A percentile compares a stretch with the other conserved stretches of the same genome.
Conservation (phyloP, 1,139 yeast genomes). For the Saccharomyces hybrid region DNA sequence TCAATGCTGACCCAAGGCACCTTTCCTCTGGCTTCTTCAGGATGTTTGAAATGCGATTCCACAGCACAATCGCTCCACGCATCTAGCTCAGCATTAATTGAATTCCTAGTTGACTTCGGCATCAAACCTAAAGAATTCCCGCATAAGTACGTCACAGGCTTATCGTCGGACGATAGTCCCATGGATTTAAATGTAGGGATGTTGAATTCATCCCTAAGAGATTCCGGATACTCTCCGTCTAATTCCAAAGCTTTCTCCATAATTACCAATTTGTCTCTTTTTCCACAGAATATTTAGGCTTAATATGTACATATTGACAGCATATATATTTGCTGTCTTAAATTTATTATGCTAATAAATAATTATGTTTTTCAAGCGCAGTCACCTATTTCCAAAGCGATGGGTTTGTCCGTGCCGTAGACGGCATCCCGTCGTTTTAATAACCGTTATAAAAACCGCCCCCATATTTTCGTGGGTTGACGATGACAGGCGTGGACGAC, state of each 20-base stretch:
- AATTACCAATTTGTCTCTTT: background rate
- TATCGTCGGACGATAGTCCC: constrained; percentile 34
- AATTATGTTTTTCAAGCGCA: background rate
- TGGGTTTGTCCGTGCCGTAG: background rate
- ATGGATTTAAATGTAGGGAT: constrained; percentile 55
- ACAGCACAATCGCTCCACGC: constrained; percentile 83
- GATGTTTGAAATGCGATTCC: constrained; percentile 75
- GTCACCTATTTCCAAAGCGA: background rate
- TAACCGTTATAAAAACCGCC: background rate
- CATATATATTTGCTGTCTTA: background rate
- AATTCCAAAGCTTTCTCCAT: constrained; percentile 11
- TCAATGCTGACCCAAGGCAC: constrained; percentile 82
- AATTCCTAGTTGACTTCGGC: constrained; percentile 58
- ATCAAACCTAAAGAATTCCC: constrained; percentile 89
- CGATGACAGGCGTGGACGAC: background rate
- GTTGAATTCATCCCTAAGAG: constrained; percentile 40
- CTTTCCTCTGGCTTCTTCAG: constrained; percentile 29
- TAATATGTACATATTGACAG: background rate
- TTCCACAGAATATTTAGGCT: background rate
- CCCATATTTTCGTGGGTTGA: background rate
- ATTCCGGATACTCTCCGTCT: constrained; percentile 32
- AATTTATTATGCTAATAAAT: background rate
- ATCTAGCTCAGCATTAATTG: constrained; percentile 58
- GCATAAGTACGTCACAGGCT: constrained; percentile 50
- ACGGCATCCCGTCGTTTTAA: background rate